Conservation (phyloP, 306 rosid genomes). For the Acacia confusa region DNA sequence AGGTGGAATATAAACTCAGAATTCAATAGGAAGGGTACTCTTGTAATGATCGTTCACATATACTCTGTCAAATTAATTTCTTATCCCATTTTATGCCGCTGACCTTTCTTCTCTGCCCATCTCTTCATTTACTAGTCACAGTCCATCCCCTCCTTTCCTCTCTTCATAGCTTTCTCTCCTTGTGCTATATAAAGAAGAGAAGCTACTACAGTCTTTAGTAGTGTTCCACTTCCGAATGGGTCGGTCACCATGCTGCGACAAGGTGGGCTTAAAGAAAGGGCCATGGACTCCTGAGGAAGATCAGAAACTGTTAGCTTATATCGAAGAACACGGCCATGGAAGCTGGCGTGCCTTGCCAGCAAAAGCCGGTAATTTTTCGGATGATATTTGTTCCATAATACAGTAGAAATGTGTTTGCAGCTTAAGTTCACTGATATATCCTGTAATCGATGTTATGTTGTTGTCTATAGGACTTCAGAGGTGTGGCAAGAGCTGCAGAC, state of each 20-base stretch:
- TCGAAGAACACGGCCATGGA: slow-evolving; percentile 98
- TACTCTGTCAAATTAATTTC: slow-evolving; percentile 42
- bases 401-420: neutral
- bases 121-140: slow-evolving; percentile 51
- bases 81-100: slow-evolving; percentile 69
- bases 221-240: slow-evolving; percentile 63
- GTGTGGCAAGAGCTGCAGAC: slow-evolving; percentile 97
- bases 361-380: slow-evolving; percentile 68
- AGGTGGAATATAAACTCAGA: slow-evolving; percentile 8
- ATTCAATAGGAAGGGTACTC: slow-evolving; percentile 46
- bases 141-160: slow-evolving; percentile 28
- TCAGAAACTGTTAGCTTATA: slow-evolving; percentile 91
- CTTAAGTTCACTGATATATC: neutral
- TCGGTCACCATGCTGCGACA: slow-evolving; percentile 98
- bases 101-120: slow-evolving; percentile 70
- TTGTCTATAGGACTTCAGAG: slow-evolving; percentile 75
- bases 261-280: slow-evolving; percentile 97
- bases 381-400: neutral
- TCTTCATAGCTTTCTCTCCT: slow-evolving; percentile 21
- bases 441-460: neutral
- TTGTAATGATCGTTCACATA: slow-evolving; percentile 42
- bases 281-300: slow-evolving; percentile 99
- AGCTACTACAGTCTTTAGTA: slow-evolving; percentile 35
- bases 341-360: slow-evolving; percentile 99
- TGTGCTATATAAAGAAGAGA: slow-evolving; percentile 45